A percentile compares a stretch with the other conserved stretches of the same genome.
Evolutionary conservation across 306 rosid species (phyloP).

Genomic region (Crataegus laevigata): DNA sequence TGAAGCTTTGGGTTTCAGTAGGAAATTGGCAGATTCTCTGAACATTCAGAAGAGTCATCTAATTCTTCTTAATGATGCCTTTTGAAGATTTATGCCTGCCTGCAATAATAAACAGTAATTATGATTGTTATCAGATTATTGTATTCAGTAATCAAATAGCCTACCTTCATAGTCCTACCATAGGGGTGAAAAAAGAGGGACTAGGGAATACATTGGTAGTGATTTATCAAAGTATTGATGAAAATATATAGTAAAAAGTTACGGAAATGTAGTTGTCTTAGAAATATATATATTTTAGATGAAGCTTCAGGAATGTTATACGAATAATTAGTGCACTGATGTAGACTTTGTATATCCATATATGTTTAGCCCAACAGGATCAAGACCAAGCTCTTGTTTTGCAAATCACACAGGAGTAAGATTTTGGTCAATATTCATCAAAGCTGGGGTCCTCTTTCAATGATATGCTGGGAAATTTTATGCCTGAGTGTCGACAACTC

Average conservation of each 20-base stretch:
- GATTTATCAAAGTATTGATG: neutral
- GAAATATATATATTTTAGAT: neutral
- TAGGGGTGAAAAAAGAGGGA: neutral
- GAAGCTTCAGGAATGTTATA: neutral
- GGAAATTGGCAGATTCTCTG: neutral
- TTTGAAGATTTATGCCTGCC: neutral
- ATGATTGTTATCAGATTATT: neutral
- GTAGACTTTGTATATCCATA: neutral
- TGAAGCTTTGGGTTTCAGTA: neutral
- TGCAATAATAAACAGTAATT: neutral
- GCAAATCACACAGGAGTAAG: neutral
- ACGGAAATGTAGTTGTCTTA: neutral
- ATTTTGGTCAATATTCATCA: neutral
- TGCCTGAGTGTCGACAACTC: neutral
- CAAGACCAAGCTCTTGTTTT: constrained; percentile 59
- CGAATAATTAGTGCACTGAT: neutral
- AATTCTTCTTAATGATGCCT: neutral
- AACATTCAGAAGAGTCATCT: neutral
- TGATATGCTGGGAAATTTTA: neutral
- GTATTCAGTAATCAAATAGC: neutral
- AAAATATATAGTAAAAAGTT: neutral
- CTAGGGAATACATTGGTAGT: neutral
- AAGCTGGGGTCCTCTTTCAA: neutral
- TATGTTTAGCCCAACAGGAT: constrained; percentile 40
- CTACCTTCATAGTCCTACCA: neutral